These are phyloP conservation scores for Mycena venus DNA, from an alignment of 768 basidiomycete genomes.

Conservation along the genomic window DNA sequence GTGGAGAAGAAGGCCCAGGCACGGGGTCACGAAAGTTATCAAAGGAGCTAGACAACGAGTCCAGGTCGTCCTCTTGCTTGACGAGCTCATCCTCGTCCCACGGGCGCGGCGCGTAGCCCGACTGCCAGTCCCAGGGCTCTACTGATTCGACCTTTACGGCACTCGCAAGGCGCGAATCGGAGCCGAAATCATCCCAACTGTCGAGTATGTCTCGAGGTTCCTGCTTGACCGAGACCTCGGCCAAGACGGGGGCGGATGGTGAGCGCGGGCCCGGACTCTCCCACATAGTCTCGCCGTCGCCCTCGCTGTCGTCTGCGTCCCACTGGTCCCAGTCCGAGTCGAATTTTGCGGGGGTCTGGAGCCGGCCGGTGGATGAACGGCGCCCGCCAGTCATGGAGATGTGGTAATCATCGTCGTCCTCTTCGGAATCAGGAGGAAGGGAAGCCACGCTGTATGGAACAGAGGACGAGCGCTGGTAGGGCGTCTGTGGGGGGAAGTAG, in stretches of 20 bases:
- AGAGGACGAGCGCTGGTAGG: constrained; percentile 70
- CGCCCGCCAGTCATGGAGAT: constrained; percentile 58
- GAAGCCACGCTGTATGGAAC: constrained; percentile 70
- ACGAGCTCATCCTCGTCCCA: constrained; percentile 52
- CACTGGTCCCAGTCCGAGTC: constrained; percentile 54
- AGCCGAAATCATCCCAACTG: constrained; percentile 77
- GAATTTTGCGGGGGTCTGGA: constrained; percentile 36
- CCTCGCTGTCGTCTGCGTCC: constrained; percentile 63
- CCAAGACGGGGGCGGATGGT: constrained; percentile 64
- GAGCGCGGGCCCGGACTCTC: constrained; percentile 76
- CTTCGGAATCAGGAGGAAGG: constrained; percentile 80
- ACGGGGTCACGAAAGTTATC: constrained; percentile 37
- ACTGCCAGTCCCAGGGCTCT: constrained; percentile 62
- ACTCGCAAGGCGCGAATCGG: constrained; percentile 9
- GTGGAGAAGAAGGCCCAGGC: constrained; percentile 31
- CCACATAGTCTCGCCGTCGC: constrained; percentile 71
- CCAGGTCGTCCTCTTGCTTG: constrained; percentile 65
- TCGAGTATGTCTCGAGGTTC: constrained; percentile 76
- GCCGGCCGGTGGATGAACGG: constrained; percentile 45
- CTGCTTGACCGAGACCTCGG: constrained; percentile 64
- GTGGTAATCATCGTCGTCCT: constrained; percentile 67
- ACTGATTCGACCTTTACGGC: constrained; percentile 59
- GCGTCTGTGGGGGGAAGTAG: constrained; percentile 42
- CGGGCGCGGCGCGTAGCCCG: constrained; percentile 40
- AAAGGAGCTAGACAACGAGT: constrained; percentile 46